Evolutionary conservation across 1,284 basidiomycete species (phyloP), one percentile per base, ranked within the genome.

Genomic region (Leccinum griseonigrum): DNA sequence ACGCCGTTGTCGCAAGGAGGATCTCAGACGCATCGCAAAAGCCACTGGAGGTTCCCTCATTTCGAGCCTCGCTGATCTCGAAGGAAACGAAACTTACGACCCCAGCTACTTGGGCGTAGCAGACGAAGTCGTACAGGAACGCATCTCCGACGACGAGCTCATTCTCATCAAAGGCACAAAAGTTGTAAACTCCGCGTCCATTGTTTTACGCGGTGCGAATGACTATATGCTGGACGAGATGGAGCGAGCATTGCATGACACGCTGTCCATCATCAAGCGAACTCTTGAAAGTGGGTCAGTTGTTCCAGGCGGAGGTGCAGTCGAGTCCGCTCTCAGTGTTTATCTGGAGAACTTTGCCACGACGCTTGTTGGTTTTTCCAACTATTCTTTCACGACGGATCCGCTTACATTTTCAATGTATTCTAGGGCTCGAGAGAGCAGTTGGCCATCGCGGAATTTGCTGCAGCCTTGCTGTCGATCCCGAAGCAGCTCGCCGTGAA

Each of bases 201-300:
- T 99, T 73, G 87, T 99, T 63, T 81, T 99, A 64, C 87, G 97
- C 62, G 97, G 97, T 60, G 97, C 97, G 46, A 99, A 99, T 78
- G 97, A 99, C 78, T 99, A 98, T 77, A 94, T 99, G 91, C 81
- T 99, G 67, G 97, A 99, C 76, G 97, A 99, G 82, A 99, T 99
- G 97, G 97, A 99, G 80, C 84, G 97, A 38, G 89, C 95, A 1
- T 77, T 99, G 68, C 97, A 99, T 75, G 97, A 99, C 77, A 92
- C 94, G 1, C 78, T 99, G 60, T 96, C 91, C 50, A 87, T 98
- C 69, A 94, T 99, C 80, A 99, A 99, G 81, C 87, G 97, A 61
- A 99, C 97, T 3, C 81, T 99, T 58, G 97, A 99, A 82, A 96
- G 94, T 69, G 97, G 97, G 9, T 81, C 90, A 14, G 96, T 99